A percentile compares a stretch with the other conserved stretches of the same genome.
phyloP scores from a whole-genome alignment of 345 rosid species.

The Citrus cavaleriei region DNA sequence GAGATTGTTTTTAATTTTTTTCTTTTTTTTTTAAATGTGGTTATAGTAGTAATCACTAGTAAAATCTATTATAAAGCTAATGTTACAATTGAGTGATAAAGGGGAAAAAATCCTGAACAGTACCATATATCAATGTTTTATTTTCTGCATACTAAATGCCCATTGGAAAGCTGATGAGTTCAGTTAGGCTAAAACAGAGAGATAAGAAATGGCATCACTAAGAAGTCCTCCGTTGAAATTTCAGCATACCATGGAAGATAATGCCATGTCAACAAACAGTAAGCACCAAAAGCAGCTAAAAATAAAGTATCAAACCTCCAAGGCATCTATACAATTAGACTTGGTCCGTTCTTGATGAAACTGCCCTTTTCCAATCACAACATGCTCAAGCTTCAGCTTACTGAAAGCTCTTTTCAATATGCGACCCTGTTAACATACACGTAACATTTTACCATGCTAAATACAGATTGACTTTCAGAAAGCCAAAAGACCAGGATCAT shows the following conservation, averaged over 20 bases:
- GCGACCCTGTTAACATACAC: slow-evolving; percentile 58
- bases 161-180: background rate
- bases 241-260: background rate
- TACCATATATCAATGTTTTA: background rate
- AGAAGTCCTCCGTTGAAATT: background rate
- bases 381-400: slow-evolving; percentile 96
- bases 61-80: background rate
- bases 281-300: background rate
- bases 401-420: slow-evolving; percentile 82
- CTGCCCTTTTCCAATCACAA: slow-evolving; percentile 88
- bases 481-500: background rate
- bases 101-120: background rate
- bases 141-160: background rate
- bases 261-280: background rate
- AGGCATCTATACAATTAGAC: slow-evolving; percentile 12
- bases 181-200: background rate
- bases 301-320: slow-evolving; percentile 41
- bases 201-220: background rate
- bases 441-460: slow-evolving; percentile 13
- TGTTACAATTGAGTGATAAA: background rate
- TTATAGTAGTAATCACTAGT: background rate
- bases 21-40: background rate
- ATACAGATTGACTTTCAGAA: background rate
- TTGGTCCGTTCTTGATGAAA: slow-evolving; percentile 81
- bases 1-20: background rate